Base-by-base conservation (phyloP, 1,139 yeast species). In the Geotrichum macrosporum region DNA sequence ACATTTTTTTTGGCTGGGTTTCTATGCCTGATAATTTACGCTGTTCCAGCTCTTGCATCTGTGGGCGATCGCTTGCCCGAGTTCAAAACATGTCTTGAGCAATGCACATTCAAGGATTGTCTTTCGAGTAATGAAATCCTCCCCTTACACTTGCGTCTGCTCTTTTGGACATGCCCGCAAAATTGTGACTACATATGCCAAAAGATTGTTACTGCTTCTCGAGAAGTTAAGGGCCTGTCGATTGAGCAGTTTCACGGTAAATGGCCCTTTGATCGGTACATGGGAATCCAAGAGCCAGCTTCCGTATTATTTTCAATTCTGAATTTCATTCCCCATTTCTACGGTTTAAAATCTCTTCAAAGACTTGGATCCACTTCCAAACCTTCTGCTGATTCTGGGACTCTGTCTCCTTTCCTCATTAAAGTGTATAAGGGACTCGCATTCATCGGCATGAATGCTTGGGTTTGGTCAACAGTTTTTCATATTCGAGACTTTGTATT, bases 111-210 rank as follows among this genome's bases (percentile, higher is more conserved):
- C 52, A 50, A 55, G 35, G 41, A 64, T 26, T 73, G 78, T 57
- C 62, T 54, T 18, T 50, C 48, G n/a, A 57, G 56, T 2, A 70
- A 64, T 15, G 12, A 24, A 9, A 57, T 66, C 50, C 58, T 79
- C 24, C 70, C 79, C 0, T 51, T 61, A 13, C 64, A 73, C 49
- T 66, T 84, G 43, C 64, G 67, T 36, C 51, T 77, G 2, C 61
- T 88, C 13, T 71, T 74, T 3, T 92, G 98, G 98, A 77, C 78
- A 50, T 89, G 97, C 63, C 67, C 68, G 8, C 76, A 81, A 40
- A 82, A 92, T 61, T 92, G 98, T 66, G 97, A 92, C 65, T 92
- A 92, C 65, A 83, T 79, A 56, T 92, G 98, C 63, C 97, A 92
- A 64, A 78, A 85, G 50, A 63, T 77, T 13, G 71, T 89, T 38